Conservation (phyloP, 129 eudicot genomes). For the Scalesia atractyloides region DNA sequence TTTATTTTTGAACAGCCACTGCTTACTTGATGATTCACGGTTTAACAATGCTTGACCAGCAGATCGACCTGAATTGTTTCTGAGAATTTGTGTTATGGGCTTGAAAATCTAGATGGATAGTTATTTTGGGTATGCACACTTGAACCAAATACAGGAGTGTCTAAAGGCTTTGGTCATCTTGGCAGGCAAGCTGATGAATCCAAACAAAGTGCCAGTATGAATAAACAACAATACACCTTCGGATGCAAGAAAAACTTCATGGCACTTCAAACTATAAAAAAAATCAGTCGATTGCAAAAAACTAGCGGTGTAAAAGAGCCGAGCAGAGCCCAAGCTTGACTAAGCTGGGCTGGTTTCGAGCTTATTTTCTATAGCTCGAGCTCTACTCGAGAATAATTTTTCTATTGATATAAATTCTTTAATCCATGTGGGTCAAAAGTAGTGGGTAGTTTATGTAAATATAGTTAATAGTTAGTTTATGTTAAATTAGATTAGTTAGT, state of each 20-base stretch:
- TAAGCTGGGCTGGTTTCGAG: no score
- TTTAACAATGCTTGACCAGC: slow-evolving; percentile 47
- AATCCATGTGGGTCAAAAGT: no score
- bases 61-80: slow-evolving; percentile 5
- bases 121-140: slow-evolving; percentile 35
- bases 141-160: slow-evolving; percentile 49
- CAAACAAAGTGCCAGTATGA: slow-evolving; percentile 2
- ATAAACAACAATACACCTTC: slow-evolving; percentile 3
- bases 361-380: no score
- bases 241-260: background rate
- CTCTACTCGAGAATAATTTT: no score
- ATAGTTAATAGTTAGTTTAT: no score
- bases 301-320: no score
- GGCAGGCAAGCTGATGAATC: slow-evolving; percentile 48
- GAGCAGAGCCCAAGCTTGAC: no score
- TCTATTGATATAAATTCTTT: no score
- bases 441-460: no score
- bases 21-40: slow-evolving; percentile 37
- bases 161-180: slow-evolving; percentile 42
- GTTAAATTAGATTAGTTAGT: no score
- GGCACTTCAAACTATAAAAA: background rate
- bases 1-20: background rate
- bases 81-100: slow-evolving; percentile 29
- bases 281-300: slow-evolving; percentile 5
- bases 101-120: slow-evolving; percentile 48